Evolutionary conservation across 768 basidiomycete species (phyloP), one percentile per base, ranked within the genome.

Genomic region (Boletus subcaerulescens): DNA sequence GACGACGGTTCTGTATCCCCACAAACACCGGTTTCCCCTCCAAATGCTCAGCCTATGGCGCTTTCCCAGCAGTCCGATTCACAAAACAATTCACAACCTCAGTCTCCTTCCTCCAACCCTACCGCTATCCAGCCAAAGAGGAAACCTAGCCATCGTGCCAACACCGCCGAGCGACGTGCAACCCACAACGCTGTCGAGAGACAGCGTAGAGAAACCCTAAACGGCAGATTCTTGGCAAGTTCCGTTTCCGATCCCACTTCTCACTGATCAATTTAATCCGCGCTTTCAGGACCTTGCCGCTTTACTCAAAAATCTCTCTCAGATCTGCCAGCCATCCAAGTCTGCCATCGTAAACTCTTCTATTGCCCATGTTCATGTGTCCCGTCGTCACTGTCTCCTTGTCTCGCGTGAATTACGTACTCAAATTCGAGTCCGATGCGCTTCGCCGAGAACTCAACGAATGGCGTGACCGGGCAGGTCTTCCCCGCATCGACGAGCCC

Each of bases 181-280:
- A 94, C 91, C 20, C 96, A 99, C 76, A 99, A 98, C 70, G 96
- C 97, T 32, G 93, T 98, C 54, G 97, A 98, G 76, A 81, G 97
- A 48, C 89, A 90, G 66, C 82, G 96, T 45, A 78, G 96, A 47
- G 96, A 98, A 76, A 94, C 90, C 43, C 76, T 98, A 48, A 99
- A 98, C 69, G 84, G 89, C 50, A 82, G 93, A 55, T 98, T 98
- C 77, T 76, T 97, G 63, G 90, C 87, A 69, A 65, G 87, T 71
- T 50, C 47, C 50, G 50, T 61, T 60, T 53, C 40, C 45, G 42
- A 49, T 52, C 49, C 14, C 29, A 45, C 9, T 58, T 53, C 50
- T 38, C 51, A 35, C 49, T 47, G 35, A 57, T 61, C 50, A 47
- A 62, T 62, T 29, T 56, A 60, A 61, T 31, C 18, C 44, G 43